Evolutionary conservation across 2,329 filamentous ascomycete genomes (phyloP), one percentile per base, ranked within the genome.

Genomic region (Clonostachys solani): DNA sequence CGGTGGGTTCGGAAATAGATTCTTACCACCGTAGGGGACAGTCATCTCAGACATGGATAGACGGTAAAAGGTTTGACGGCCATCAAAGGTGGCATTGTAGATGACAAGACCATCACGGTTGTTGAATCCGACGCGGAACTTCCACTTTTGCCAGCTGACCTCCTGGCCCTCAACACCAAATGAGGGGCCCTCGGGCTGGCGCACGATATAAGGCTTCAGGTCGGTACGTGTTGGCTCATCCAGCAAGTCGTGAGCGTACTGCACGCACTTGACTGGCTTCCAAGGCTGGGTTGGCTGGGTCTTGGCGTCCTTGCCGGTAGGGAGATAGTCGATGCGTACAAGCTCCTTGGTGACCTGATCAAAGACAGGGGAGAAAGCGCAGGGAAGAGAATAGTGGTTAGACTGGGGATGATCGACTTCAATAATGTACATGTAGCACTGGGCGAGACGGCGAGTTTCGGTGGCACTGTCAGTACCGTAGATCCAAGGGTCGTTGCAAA

Each of bases 11-110:
- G 3, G 23, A 1, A 4, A 29, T 29, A 29, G 23, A 29, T 10
- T 8, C 23, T 29, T 29, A 29, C 23, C 23, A 4, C 73, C 82
- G 53, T 88, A 89, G 1, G 83, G 83, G 0, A 87, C 83, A 5
- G 80, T 78, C 86, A 89, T 89, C 60, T 89, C 86, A 49, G 78
- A 79, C 42, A 89, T 71, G 17, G 78, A 80, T 46, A 89, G 65
- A 3, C 86, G 76, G 65, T 89, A 84, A 63, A 89, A 78, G 33
- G 89, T 69, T 38, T 77, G 81, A 44, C 83, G 74, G 36, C 78
- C 80, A 56, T 85, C 80, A 56, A 86, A 87, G 54, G 75, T 73
- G 8, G 89, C 68, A 54, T 89, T 83, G 52, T 88, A 85, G 1
- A 90, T 74, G 3, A 85, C 83, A 15, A 83, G 78, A 18, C 86